A percentile compares a stretch with the other conserved stretches of the same genome.
Conservation (phyloP, 176 grass and related monocot genomes). For the Thinopyrum elongatum region DNA sequence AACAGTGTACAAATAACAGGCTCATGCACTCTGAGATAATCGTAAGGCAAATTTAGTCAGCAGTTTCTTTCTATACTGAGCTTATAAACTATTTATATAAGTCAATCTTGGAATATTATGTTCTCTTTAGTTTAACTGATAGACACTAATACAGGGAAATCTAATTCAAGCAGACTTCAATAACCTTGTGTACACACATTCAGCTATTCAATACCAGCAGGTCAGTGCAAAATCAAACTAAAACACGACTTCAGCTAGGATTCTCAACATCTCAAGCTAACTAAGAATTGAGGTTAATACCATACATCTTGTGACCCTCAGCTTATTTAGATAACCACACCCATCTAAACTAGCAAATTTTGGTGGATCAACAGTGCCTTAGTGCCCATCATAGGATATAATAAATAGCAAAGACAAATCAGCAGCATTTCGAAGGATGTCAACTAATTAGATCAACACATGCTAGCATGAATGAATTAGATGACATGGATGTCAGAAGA, state of each 20-base stretch:
- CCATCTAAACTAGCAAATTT: not conserved
- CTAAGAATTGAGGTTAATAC: not conserved
- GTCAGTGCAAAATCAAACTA: not conserved
- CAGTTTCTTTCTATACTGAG: not conserved
- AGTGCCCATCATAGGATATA: not conserved
- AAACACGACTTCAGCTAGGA: not conserved
- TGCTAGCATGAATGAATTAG: not conserved
- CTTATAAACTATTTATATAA: not conserved
- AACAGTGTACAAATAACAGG: not conserved
- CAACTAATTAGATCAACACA: not conserved
- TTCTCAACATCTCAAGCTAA: not conserved
- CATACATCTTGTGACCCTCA: not conserved
- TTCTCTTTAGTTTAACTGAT: not conserved
- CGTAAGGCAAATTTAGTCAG: not conserved
- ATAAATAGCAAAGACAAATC: not conserved
- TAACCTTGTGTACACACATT: not conserved
- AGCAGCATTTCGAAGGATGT: not conserved
- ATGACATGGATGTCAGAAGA: not conserved
- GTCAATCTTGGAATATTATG: not conserved
- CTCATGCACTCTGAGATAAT: not conserved
- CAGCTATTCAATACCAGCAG: not conserved
- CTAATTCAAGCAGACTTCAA: not conserved
- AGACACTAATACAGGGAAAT: not conserved
- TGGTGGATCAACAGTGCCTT: not conserved
- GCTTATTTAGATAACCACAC: not conserved